Evolutionary conservation across 306 rosid genomes (phyloP).

Genomic region (Lithocarpus polystachyus): DNA sequence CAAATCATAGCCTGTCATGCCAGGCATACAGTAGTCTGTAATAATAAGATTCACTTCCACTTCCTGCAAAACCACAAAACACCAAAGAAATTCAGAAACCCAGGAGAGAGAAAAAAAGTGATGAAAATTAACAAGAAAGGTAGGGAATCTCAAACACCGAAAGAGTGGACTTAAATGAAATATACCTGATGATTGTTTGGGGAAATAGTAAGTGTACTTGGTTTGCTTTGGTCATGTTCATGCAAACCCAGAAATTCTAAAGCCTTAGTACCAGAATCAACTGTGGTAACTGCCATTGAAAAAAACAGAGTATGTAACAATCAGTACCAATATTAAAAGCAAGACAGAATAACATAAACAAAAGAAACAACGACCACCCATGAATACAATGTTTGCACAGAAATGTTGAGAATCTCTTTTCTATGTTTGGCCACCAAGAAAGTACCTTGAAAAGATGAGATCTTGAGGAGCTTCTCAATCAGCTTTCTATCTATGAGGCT

Average conservation of each 20-base stretch:
- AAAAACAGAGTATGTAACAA: neutral
- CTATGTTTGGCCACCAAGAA: neutral
- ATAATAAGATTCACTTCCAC: constrained; percentile 89
- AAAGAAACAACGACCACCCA: neutral
- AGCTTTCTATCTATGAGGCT: constrained; percentile 78
- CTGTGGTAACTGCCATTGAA: constrained; percentile 74
- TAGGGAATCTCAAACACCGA: constrained; percentile 9
- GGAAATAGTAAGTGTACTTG: constrained; percentile 46
- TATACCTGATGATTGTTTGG: constrained; percentile 57
- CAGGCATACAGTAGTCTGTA: constrained; percentile 98
- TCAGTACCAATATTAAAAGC: neutral
- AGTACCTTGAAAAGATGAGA: constrained; percentile 85
- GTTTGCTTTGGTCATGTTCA: constrained; percentile 46
- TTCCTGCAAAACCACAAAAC: constrained; percentile 44
- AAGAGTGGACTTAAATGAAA: constrained; percentile 6
- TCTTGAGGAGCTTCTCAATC: constrained; percentile 76
- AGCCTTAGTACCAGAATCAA: constrained; percentile 97
- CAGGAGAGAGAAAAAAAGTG: constrained; percentile 8
- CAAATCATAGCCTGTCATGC: constrained; percentile 97
- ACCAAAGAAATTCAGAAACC: constrained; percentile 25
- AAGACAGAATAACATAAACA: neutral
- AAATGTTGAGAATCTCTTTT: neutral
- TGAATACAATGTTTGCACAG: neutral
- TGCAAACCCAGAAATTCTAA: constrained; percentile 77
- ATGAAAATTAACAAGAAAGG: neutral